phyloP scores from a whole-genome alignment of 805 yeast species.

The Monosporozyma unispora region DNA sequence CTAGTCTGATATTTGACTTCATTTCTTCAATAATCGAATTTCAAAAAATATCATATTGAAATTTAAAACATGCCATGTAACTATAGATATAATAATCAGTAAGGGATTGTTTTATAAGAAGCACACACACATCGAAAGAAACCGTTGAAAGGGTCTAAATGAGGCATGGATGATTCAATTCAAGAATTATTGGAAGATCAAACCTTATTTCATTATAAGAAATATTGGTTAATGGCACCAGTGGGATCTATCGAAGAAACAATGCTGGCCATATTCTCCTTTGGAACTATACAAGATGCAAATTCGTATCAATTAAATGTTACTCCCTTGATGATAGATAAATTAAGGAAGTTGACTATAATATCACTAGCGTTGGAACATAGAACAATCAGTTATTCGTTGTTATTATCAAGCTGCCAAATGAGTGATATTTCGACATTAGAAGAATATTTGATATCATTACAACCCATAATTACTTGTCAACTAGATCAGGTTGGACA shows the following conservation, averaged over 20 bases:
- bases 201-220: constrained; percentile 17
- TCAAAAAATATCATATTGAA: neutral
- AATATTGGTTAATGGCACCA: constrained; percentile 16
- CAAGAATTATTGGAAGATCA: constrained; percentile 14
- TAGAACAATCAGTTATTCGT: constrained; percentile 12
- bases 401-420: constrained; percentile 9
- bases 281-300: constrained; percentile 20
- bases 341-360: constrained; percentile 18
- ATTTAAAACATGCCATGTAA: too few species aligned
- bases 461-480: constrained; percentile 14
- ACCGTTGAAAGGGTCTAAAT: neutral
- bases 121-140: neutral
- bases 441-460: constrained; percentile 18
- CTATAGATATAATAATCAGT: too few species aligned
- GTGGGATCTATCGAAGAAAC: constrained; percentile 2
- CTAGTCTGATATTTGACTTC: too few species aligned
- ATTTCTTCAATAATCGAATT: too few species aligned
- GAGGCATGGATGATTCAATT: neutral
- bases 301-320: neutral
- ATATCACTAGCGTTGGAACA: constrained; percentile 14
- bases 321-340: constrained; percentile 12
- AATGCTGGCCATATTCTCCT: constrained; percentile 22
- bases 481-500: constrained; percentile 18
- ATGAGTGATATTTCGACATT: constrained; percentile 8
- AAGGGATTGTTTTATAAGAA: neutral